Base-by-base conservation (phyloP, 495 filamentous ascomycete species). In the Podospora pseudoanserina region DNA sequence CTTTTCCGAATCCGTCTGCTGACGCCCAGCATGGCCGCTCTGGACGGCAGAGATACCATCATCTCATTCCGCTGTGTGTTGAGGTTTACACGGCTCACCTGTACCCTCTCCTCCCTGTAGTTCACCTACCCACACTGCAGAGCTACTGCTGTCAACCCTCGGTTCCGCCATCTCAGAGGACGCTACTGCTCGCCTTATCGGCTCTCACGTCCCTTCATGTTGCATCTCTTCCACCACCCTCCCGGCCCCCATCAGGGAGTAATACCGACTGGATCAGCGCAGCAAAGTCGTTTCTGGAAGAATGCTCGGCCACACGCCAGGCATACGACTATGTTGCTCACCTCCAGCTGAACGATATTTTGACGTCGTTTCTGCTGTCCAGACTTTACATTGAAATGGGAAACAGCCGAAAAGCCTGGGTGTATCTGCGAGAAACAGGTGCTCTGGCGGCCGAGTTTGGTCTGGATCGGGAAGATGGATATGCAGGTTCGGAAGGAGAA, bases 401-500 rank as follows among this genome's bases (percentile, higher is more conserved):
- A 49, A 70, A 78, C 39, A 67, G 66, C 44, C 61, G 69, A 19
- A 79, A 79, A 60, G 75, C 85, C 7, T 90, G 88, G 86, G 84
- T 85, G 62, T 89, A 89, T 68, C 74, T 90, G n/a, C 82, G 87
- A 53, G 87, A 91, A 73, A 82, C 87, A 1, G 84, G 84, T 26
- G 85, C 85, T 0, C 81, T 88, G 76, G 82, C 84, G 4, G 85
- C 87, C 67, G 83, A 86, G 16, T 72, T 91, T 26, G 86, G 85
- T 1, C 77, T 91, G 32, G 82, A 90, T 1, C 77, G 82, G 11
- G 87, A 89, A 26, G 55, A 58, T 58, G 55, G 55, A 4, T 26
- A 58, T 13, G 55, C n/a, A 19, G 55, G 7, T 1, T 9, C 16
- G n/a, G 55, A 58, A 58, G 23, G 19, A 4, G 23, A 20, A 2